These are phyloP conservation scores for Globisporangium radiosum DNA, from an alignment of 352 stramenopile genomes.

Conservation along the genomic window DNA sequence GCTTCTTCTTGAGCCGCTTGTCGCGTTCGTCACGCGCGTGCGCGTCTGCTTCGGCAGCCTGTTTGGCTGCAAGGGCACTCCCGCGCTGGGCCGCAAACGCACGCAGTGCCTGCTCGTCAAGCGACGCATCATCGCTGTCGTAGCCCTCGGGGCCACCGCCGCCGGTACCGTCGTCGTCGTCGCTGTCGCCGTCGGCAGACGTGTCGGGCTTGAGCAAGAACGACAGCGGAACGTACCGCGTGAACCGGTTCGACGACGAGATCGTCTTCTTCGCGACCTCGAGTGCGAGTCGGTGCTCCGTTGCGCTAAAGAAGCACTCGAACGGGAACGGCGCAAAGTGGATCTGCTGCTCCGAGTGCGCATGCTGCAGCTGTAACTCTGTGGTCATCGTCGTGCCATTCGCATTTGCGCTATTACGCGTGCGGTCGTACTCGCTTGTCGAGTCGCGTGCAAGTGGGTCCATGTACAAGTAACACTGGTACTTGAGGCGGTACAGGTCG, in stretches of 20 bases:
- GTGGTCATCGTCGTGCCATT: background rate
- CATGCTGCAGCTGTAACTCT: conserved; percentile 15
- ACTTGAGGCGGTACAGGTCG: conserved; percentile 74
- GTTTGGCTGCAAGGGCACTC: conserved; percentile 7
- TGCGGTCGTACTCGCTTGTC: conserved; percentile 37
- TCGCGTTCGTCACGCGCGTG: conserved; percentile 25
- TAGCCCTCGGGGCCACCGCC: conserved; percentile 48
- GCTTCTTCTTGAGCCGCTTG: conserved; percentile 43
- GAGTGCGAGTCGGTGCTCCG: conserved; percentile 49
- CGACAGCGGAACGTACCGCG: conserved; percentile 68
- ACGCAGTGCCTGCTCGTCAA: conserved; percentile 34
- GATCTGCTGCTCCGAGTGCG: conserved; percentile 16
- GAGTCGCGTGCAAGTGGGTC: conserved; percentile 63
- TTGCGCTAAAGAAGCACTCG: conserved; percentile 64
- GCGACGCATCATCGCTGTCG: conserved; percentile 65
- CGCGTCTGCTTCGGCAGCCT: conserved; percentile 21
- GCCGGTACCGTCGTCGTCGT: conserved; percentile 31
- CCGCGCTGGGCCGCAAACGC: conserved; percentile 26
- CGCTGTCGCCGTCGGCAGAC: conserved; percentile 57
- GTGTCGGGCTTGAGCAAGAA: conserved; percentile 74
- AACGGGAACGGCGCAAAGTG: conserved; percentile 61
- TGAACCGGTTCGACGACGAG: conserved; percentile 76
- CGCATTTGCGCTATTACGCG: conserved; percentile 8
- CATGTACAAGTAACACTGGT: conserved; percentile 77
- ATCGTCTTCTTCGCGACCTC: conserved; percentile 74